Conservation (phyloP, 2,329 filamentous ascomycete genomes). For the Domatiomyces globalis region DNA sequence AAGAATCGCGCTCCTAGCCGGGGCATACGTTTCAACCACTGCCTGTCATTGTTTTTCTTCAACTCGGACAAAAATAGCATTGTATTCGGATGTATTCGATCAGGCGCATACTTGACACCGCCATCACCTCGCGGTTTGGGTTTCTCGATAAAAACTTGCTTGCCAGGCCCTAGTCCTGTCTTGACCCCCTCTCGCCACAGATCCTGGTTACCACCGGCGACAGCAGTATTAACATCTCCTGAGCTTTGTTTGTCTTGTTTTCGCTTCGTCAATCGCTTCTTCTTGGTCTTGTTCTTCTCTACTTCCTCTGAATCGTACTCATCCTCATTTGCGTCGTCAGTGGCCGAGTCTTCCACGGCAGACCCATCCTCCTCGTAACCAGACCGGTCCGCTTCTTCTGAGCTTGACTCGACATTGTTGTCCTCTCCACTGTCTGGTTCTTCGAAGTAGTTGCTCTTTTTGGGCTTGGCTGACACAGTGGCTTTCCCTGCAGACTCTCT, state of each 20-base stretch:
- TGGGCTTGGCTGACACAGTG: conserved; percentile 24
- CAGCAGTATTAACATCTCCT: conserved; percentile 14
- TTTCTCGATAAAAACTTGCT: conserved; percentile 47
- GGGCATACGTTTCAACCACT: conserved; percentile 47
- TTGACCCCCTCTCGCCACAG: conserved; percentile 44
- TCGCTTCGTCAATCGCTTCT: conserved; percentile 5
- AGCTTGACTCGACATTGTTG: conserved; percentile 18
- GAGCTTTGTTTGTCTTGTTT: conserved; percentile 10
- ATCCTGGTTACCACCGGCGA: conserved; percentile 30
- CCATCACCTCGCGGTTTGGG: conserved; percentile 48
- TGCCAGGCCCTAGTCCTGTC: conserved; percentile 43
- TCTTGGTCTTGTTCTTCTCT: conserved; percentile 7
- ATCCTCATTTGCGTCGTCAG: conserved; percentile 17
- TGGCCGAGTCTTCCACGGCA: conserved; percentile 19
- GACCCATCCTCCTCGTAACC: conserved; percentile 31
- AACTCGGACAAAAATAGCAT: conserved; percentile 47
- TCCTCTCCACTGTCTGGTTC: conserved; percentile 18
- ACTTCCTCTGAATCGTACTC: conserved; percentile 22
- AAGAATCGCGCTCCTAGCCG: neutral
- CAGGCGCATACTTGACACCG: conserved; percentile 41
- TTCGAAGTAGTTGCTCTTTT: conserved; percentile 39
- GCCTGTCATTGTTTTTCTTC: conserved; percentile 45
- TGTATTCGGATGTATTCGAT: conserved; percentile 50
- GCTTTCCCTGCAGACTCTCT: conserved; percentile 9
- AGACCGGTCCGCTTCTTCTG: conserved; percentile 19